A percentile compares a stretch with the other conserved stretches of the same genome.
phyloP scores from a whole-genome alignment of 306 rosid genomes.

The Citrullus amarus region DNA sequence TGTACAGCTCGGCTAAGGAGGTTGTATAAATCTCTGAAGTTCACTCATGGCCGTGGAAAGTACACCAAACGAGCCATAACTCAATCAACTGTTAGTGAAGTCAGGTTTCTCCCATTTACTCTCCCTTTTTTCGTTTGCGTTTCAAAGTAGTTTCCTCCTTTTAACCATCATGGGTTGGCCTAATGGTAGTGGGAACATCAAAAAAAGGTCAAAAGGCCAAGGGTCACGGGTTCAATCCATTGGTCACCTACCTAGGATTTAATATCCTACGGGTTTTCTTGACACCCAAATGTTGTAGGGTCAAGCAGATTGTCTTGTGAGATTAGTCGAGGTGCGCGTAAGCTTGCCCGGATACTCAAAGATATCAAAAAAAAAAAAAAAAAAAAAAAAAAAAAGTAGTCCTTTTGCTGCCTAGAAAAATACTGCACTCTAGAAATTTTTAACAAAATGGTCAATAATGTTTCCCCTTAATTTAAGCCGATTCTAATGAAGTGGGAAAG shows the following conservation, averaged over 20 bases:
- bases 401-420: neutral
- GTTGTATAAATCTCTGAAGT: slow-evolving; percentile 82
- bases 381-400: neutral
- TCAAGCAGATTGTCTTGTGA: too few relatives aligned
- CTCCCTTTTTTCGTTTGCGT: neutral
- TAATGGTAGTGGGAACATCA: too few relatives aligned
- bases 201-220: too few relatives aligned
- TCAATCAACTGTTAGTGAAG: slow-evolving; percentile 81
- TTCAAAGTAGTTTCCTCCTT: neutral
- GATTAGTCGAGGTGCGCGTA: too few relatives aligned
- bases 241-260: too few relatives aligned
- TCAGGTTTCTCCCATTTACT: slow-evolving; percentile 35
- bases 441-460: neutral
- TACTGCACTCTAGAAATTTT: neutral
- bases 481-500: neutral
- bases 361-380: too few relatives aligned
- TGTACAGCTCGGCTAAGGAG: slow-evolving; percentile 93
- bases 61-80: slow-evolving; percentile 50
- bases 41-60: slow-evolving; percentile 97
- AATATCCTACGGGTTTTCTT: too few relatives aligned
- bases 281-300: too few relatives aligned
- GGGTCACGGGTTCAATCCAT: too few relatives aligned
- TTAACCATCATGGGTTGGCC: neutral
- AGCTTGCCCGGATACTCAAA: too few relatives aligned
- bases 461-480: neutral